phyloP scores from a whole-genome alignment of 1,139 yeast genomes.

The Hansenula lynferdii region DNA sequence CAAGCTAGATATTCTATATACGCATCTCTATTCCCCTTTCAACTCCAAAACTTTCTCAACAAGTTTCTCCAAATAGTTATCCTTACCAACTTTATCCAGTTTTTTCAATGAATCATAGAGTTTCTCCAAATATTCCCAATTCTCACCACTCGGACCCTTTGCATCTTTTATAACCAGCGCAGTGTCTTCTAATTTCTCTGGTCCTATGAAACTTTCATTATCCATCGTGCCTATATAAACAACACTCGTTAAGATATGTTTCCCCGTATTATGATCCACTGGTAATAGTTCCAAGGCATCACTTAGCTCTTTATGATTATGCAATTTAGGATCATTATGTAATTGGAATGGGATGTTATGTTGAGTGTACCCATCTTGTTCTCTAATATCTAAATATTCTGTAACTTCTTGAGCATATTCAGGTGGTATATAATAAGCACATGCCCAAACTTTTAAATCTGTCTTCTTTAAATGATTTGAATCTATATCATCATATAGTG shows the following conservation, averaged over 20 bases:
- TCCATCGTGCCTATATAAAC: slow-evolving; percentile 83
- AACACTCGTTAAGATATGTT: slow-evolving; percentile 46
- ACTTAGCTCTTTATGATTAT: slow-evolving; percentile 19
- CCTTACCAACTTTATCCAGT: slow-evolving; percentile 34
- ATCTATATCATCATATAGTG: slow-evolving; percentile 18
- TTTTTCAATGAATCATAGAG: slow-evolving; percentile 49
- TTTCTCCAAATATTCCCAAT: slow-evolving; percentile 60
- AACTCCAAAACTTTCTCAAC: slow-evolving; percentile 23
- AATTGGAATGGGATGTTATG: slow-evolving; percentile 66
- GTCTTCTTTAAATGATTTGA: slow-evolving; percentile 28
- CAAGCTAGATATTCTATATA: too few relatives aligned
- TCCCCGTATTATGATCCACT: slow-evolving; percentile 29
- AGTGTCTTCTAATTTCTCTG: slow-evolving; percentile 54
- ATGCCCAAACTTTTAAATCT: slow-evolving; percentile 68
- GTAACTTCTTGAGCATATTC: slow-evolving; percentile 56
- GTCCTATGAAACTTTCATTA: slow-evolving; percentile 81
- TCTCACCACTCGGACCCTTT: slow-evolving; percentile 78
- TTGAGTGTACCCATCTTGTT: slow-evolving; percentile 81
- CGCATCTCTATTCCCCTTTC: slow-evolving; percentile 24
- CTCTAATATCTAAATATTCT: slow-evolving; percentile 72
- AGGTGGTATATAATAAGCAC: slow-evolving; percentile 77
- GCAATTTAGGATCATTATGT: slow-evolving; percentile 22
- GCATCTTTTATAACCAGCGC: slow-evolving; percentile 54
- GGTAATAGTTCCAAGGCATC: slow-evolving; percentile 26
- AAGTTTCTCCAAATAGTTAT: slow-evolving; percentile 18